Evolutionary conservation across 805 yeast genomes (phyloP), one percentile per base, ranked within the genome.

Genomic region (Blastobotrys parvus): DNA sequence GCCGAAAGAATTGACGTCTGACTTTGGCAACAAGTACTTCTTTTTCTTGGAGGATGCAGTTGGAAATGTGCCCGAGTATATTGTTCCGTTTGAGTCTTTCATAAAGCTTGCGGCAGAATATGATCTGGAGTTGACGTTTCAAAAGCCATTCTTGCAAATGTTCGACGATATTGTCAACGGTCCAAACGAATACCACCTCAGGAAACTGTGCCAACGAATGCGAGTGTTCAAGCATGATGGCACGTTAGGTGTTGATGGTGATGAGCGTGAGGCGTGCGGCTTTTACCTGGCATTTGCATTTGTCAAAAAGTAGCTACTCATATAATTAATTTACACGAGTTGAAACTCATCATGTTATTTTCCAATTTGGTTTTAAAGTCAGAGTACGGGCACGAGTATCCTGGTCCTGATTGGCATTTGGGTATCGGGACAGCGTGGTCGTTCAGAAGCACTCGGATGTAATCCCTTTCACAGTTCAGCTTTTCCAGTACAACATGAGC

Each of bases 1-100:
- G 0, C 90, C 94, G n/a, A 67, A 65, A 39, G 82, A 77, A 52
- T 88, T 90, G 2, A 77, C 74, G 38, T 74, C 80, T 1, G 84
- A 92, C 0, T 87, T 69, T 58, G 99, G 98, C 0, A 83, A 89
- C 61, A 71, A 76, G 54, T 92, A 92, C 61, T 77, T 75, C 42
- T 92, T 84, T 59, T 85, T 70, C 64, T 66, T 92, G 45, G 79
- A 79, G 50, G 98, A 92, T 65, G 98, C 99, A 0, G 90, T 92
- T 39, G 96, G 87, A 48, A 81, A 92, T 55, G 96, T 92, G 19
- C 97, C 97, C 0, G 99, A 92, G 58, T 92, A 83, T 56, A 94
- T 92, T 4, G 96, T 92, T 4, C 97, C 97, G 1, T 88, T 92
- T 62, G 97, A 90, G 56, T 75, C 80, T 1, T 75, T 92, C 45